phyloP scores from a whole-genome alignment of 441 rosid species.

The Brassica balearica region DNA sequence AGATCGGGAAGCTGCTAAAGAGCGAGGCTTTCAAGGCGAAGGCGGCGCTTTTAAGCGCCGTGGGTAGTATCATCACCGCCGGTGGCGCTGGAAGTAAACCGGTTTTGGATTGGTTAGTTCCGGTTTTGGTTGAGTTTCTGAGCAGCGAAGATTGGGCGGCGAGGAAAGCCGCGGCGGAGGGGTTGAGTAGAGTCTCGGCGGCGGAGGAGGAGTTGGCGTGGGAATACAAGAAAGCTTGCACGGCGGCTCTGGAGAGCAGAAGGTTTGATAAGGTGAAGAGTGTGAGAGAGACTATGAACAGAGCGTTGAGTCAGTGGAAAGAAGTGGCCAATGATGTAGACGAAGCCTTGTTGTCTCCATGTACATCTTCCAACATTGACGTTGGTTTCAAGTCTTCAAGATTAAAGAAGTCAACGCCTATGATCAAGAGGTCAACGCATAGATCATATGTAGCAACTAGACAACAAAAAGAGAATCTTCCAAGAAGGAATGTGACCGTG shows the following conservation, averaged over 20 bases:
- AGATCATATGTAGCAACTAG: constrained; percentile 55
- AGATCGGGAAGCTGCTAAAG: constrained; percentile 72
- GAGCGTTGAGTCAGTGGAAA: constrained; percentile 80
- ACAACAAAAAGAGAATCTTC: constrained; percentile 64
- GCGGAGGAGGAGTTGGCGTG: constrained; percentile 62
- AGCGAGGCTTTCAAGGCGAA: constrained; percentile 77
- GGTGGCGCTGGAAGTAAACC: constrained; percentile 72
- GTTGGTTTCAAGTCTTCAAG: constrained; percentile 53
- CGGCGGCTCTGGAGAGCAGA: constrained; percentile 65
- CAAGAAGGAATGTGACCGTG: constrained; percentile 50
- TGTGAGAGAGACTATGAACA: constrained; percentile 90
- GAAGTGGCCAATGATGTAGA: constrained; percentile 61
- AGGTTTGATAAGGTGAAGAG: constrained; percentile 93
- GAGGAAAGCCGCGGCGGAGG: constrained; percentile 90
- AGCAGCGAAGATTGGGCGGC: constrained; percentile 85
- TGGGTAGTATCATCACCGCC: constrained; percentile 68
- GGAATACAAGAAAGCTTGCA: constrained; percentile 56
- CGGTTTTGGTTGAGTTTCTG: constrained; percentile 69
- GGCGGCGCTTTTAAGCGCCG: constrained; percentile 67
- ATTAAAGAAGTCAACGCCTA: constrained; percentile 54
- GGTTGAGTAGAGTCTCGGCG: constrained; percentile 66
- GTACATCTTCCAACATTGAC: constrained; percentile 52
- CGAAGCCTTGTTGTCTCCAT: constrained; percentile 54
- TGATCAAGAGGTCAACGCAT: constrained; percentile 58
- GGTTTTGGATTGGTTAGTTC: constrained; percentile 77